Evolutionary conservation across 208 protist species (phyloP).

Genomic region (Leishmania aethiopica): DNA sequence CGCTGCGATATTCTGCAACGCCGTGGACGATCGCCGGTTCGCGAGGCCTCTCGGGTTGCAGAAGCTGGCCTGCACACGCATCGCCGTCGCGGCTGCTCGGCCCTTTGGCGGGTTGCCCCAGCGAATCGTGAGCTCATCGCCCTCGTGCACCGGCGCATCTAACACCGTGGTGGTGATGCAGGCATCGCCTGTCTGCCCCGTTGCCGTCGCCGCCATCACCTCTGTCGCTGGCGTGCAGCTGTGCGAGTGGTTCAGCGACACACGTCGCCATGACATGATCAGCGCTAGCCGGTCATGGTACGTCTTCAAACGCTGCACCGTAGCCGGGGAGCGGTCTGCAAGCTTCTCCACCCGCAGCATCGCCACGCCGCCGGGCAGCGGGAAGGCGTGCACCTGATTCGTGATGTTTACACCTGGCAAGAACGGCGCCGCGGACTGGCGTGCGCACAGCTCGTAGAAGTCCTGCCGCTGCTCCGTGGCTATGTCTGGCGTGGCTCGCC

Average conservation of each 20-base stretch:
- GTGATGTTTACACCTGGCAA: slow-evolving; percentile 31
- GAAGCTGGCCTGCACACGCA: not conserved
- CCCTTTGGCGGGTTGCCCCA: slow-evolving; percentile 3
- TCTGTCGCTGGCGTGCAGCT: not conserved
- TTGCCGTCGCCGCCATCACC: not conserved
- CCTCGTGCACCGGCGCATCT: slow-evolving; percentile 15
- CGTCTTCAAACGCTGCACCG: not conserved
- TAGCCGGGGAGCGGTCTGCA: not conserved
- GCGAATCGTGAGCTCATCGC: slow-evolving; percentile 36
- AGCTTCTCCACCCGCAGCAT: slow-evolving; percentile 13
- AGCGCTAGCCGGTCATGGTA: slow-evolving; percentile 17
- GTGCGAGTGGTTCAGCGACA: not conserved
- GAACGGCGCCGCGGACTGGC: slow-evolving; percentile 20
- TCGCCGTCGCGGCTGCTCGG: not conserved
- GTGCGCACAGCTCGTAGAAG: slow-evolving; percentile 43
- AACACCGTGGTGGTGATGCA: not conserved
- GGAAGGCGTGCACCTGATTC: not conserved
- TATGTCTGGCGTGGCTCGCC: not conserved
- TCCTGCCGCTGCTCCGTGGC: slow-evolving; percentile 25
- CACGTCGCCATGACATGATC: slow-evolving; percentile 3
- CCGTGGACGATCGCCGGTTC: not conserved
- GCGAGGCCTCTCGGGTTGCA: not conserved
- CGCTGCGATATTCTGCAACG: not conserved
- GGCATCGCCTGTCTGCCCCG: not conserved
- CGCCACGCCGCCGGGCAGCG: slow-evolving; percentile 30